Evolutionary conservation across 2,329 filamentous ascomycete genomes (phyloP).

Genomic region (Zarea fungicola): DNA sequence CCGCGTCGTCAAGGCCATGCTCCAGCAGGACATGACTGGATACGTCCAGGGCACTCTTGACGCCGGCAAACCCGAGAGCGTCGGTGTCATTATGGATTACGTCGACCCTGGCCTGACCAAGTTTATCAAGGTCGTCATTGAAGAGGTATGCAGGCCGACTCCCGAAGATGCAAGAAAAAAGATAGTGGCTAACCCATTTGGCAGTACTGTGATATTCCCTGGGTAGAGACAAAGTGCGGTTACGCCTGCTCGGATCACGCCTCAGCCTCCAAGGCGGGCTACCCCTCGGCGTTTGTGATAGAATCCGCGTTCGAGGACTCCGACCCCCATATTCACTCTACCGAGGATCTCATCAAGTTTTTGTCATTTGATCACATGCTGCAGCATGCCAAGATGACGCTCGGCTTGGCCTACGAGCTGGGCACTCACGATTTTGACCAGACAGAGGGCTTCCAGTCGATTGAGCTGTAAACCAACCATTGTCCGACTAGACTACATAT

Average conservation of each 20-base stretch:
- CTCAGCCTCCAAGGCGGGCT: constrained; percentile 67
- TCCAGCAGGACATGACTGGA: constrained; percentile 98
- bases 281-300: constrained; percentile 71
- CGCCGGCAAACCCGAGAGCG: constrained; percentile 74
- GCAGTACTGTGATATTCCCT: constrained; percentile 83
- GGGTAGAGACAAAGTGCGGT: constrained; percentile 80
- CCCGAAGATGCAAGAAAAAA: neutral
- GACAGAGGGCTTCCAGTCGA: neutral
- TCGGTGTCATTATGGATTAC: constrained; percentile 90
- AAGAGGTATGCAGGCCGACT: constrained; percentile 32
- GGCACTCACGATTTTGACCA: constrained; percentile 64
- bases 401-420: constrained; percentile 79
- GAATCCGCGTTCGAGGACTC: constrained; percentile 64
- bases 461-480: neutral
- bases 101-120: constrained; percentile 76
- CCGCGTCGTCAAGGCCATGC: constrained; percentile 86
- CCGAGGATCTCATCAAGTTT: constrained; percentile 65
- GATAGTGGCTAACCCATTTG: constrained; percentile 10
- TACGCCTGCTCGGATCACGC: constrained; percentile 79
- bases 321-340: constrained; percentile 65
- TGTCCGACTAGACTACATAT: no score
- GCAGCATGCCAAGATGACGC: constrained; percentile 79
- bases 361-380: constrained; percentile 86
- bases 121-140: constrained; percentile 88
- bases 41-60: constrained; percentile 79